Base-by-base conservation (phyloP, 345 rosid genomes). In the Eucalyptus victrix region DNA sequence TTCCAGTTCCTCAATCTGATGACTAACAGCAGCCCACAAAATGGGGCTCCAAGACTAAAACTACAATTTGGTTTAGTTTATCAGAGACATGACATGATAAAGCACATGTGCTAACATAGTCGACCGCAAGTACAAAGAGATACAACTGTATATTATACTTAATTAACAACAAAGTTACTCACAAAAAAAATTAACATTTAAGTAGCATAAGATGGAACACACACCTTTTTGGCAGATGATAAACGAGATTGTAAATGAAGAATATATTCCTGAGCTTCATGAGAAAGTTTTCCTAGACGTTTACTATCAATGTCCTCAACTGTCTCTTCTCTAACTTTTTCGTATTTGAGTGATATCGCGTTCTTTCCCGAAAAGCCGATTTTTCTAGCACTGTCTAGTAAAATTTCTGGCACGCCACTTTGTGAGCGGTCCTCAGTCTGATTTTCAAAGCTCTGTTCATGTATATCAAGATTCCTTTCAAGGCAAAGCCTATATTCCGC, bases 401-500 rank as follows among this genome's bases (percentile, higher is more conserved):
- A 88, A 54, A 69, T 87, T 90, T 90, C 96, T 90, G 92, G 95
- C 90, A 93, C 83, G 87, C 91, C 92, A 24, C 86, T 49, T 72
- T 92, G 92, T 34, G 94, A 89, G 81, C 86, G 87, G 67, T 93
- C 95, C 23, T 91, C 60, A 49, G 45, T 87, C 88, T 91, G 92
- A 89, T 89, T 95, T 90, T 92, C 95, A 88, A 88, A 34, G 89
- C 90, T 90, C 90, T 23, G 94, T 89, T 94, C 96, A 89, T 91
- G 65, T 54, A 92, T 91, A 91, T 94, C 97, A 65, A 96, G 95
- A 93, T 95, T 97, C 87, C 94, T 94, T 83, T 96, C 99, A 89
- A 97, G 99, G 90, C 94, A 97, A 93, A 97, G 99, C 91, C 97
- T 95, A 90, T 97, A 96, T 80, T 97, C 98, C 65, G 99, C 99